Evolutionary conservation across 2,329 filamentous ascomycete species (phyloP).

Genomic region (Ceratocystis destructans): DNA sequence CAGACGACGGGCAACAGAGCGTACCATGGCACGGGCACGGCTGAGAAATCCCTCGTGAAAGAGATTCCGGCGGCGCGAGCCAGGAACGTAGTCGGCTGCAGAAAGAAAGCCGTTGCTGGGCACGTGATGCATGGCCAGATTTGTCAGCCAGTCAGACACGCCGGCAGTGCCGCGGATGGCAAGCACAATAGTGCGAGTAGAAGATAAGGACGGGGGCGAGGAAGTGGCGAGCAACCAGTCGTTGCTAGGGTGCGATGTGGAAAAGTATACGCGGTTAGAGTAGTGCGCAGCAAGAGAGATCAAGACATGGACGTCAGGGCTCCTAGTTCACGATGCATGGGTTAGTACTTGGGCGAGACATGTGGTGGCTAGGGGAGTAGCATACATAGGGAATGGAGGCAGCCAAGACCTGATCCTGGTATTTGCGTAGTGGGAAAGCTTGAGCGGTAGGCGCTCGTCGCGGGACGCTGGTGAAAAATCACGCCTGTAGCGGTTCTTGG

Average conservation of each 20-base stretch:
- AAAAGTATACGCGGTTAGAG: slow-evolving; percentile 60
- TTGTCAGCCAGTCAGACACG: slow-evolving; percentile 78
- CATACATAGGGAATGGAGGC: slow-evolving; percentile 52
- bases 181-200: slow-evolving; percentile 62
- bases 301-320: slow-evolving; percentile 62
- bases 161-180: slow-evolving; percentile 69
- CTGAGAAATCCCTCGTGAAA: slow-evolving; percentile 71
- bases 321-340: slow-evolving; percentile 32
- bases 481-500: not conserved
- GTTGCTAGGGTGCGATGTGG: slow-evolving; percentile 59
- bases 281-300: slow-evolving; percentile 68
- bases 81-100: not conserved
- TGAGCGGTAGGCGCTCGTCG: slow-evolving; percentile 39
- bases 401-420: slow-evolving; percentile 56
- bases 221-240: slow-evolving; percentile 70
- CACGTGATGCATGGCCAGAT: slow-evolving; percentile 55
- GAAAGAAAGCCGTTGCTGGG: slow-evolving; percentile 52
- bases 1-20: slow-evolving; percentile 51
- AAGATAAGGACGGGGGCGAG: slow-evolving; percentile 1
- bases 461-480: not conserved
- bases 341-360: not conserved
- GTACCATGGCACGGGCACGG: slow-evolving; percentile 61
- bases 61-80: slow-evolving; percentile 42
- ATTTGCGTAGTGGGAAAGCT: slow-evolving; percentile 67
- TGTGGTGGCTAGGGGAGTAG: not conserved